phyloP scores from a whole-genome alignment of 2,329 filamentous ascomycete species.

The Fusarium anthophilum region DNA sequence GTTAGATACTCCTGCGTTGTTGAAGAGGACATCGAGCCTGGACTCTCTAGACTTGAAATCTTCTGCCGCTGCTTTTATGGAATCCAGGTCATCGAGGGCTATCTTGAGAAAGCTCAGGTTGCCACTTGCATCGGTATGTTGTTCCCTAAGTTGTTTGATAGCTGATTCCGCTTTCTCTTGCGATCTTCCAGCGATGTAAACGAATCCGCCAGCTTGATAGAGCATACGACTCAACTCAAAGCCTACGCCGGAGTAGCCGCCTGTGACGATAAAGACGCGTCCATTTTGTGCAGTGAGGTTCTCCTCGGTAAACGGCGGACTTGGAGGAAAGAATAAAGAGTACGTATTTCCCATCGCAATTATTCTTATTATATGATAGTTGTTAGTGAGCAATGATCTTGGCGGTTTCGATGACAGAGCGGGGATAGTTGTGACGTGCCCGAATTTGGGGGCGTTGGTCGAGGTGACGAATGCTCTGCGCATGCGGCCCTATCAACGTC shows the following conservation, averaged over 20 bases:
- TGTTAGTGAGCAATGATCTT: neutral
- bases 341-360: slow-evolving; percentile 8
- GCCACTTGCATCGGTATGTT: neutral
- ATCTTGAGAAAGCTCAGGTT: slow-evolving; percentile 6
- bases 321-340: slow-evolving; percentile 10
- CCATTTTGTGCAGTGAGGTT: neutral
- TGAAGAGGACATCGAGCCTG: slow-evolving; percentile 23
- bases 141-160: neutral
- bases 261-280: slow-evolving; percentile 26
- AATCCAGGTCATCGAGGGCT: slow-evolving; percentile 16
- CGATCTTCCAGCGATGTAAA: slow-evolving; percentile 32
- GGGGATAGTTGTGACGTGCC: neutral
- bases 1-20: slow-evolving; percentile 28
- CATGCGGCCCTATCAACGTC: neutral
- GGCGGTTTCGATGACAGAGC: neutral
- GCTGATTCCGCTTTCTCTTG: slow-evolving; percentile 2
- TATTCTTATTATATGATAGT: neutral
- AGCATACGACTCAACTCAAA: slow-evolving; percentile 24
- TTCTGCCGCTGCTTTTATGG: slow-evolving; percentile 4
- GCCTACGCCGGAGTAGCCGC: slow-evolving; percentile 31
- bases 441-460: neutral
- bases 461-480: neutral
- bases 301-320: slow-evolving; percentile 2
- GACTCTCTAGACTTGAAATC: slow-evolving; percentile 16
- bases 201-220: slow-evolving; percentile 4